These are phyloP conservation scores for Bimuria novae-zelandiae DNA, from an alignment of 2,329 filamentous ascomycete genomes.

Conservation along the genomic window DNA sequence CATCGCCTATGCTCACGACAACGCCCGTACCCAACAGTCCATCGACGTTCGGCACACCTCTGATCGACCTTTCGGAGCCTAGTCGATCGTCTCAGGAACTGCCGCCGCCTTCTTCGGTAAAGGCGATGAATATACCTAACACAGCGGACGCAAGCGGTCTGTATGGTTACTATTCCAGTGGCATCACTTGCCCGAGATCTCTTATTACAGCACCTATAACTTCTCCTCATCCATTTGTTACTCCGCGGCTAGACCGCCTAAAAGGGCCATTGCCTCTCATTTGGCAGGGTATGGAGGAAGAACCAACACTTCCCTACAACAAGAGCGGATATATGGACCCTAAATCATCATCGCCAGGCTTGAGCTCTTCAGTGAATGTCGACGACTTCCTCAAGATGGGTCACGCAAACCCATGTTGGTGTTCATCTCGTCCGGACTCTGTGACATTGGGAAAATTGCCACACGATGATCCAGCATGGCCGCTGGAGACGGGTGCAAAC, in stretches of 20 bases:
- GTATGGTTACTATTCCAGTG: background rate
- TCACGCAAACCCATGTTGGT: conserved; percentile 32
- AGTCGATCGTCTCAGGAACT: background rate
- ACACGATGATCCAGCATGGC: background rate
- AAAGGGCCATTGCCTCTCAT: background rate
- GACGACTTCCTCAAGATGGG: conserved; percentile 26
- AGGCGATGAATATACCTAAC: background rate
- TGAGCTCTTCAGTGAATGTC: conserved; percentile 4
- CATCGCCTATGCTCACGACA: conserved; percentile 13
- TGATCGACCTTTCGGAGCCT: background rate
- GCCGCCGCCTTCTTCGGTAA: background rate
- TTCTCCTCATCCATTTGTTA: conserved; percentile 11
- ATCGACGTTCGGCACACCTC: conserved; percentile 20
- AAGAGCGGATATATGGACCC: background rate
- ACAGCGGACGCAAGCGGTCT: background rate
- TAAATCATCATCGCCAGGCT: background rate
- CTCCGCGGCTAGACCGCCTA: background rate
- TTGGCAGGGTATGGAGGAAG: background rate
- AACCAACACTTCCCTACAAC: background rate
- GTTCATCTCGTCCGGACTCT: conserved; percentile 2
- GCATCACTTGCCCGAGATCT: background rate
- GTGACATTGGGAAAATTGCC: background rate
- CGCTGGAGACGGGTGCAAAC: background rate
- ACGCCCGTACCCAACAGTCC: conserved; percentile 21
- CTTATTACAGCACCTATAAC: conserved; percentile 12